Evolutionary conservation across 1,139 yeast genomes (phyloP).

Genomic region (Blastobotrys aristatus): DNA sequence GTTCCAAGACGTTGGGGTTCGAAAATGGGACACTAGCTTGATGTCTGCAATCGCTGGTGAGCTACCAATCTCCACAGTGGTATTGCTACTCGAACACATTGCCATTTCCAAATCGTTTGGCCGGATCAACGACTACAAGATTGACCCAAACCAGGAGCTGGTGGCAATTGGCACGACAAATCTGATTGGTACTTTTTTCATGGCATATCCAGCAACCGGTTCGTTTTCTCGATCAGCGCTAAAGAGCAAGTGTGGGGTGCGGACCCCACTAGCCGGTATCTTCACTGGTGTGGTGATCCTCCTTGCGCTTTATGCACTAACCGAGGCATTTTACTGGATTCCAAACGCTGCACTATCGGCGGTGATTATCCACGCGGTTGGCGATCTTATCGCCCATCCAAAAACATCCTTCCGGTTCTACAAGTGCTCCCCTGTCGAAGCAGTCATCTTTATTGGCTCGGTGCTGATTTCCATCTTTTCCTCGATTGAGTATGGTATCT

Average conservation of each 20-base stretch:
- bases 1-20: slow-evolving; percentile 67
- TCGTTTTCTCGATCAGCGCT: slow-evolving; percentile 93
- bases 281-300: slow-evolving; percentile 78
- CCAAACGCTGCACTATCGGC: slow-evolving; percentile 87
- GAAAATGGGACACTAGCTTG: slow-evolving; percentile 60
- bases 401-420: slow-evolving; percentile 69
- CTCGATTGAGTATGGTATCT: slow-evolving; percentile 82
- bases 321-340: slow-evolving; percentile 79
- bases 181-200: slow-evolving; percentile 83
- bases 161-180: slow-evolving; percentile 92
- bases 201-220: slow-evolving; percentile 95
- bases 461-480: slow-evolving; percentile 77
- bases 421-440: slow-evolving; percentile 72
- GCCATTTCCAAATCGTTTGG: slow-evolving; percentile 94
- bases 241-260: slow-evolving; percentile 91
- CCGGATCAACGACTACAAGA: slow-evolving; percentile 83
- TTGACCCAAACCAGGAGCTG: slow-evolving; percentile 89
- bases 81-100: slow-evolving; percentile 83
- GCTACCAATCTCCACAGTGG: slow-evolving; percentile 78
- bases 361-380: slow-evolving; percentile 91
- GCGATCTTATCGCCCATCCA: slow-evolving; percentile 75
- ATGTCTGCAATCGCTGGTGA: slow-evolving; percentile 62
- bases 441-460: slow-evolving; percentile 68
- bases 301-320: slow-evolving; percentile 77
- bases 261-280: slow-evolving; percentile 90